Conservation (phyloP, 768 basidiomycete species). For the Mycena kentingensis region DNA sequence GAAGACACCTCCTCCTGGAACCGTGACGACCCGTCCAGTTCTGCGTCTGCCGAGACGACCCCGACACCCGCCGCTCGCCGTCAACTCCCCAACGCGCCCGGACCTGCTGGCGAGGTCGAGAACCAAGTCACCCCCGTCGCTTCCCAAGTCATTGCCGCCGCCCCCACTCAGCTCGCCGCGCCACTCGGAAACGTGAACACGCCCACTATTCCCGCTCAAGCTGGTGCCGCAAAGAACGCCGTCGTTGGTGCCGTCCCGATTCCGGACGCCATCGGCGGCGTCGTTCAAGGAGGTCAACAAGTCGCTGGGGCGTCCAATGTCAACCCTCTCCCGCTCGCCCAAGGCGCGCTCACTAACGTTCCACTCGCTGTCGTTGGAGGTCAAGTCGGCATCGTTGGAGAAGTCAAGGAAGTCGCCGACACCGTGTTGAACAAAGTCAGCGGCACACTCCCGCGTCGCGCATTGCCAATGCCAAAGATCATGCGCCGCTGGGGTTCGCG, state of each 20-base stretch:
- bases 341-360: not conserved
- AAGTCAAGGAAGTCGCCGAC: not conserved
- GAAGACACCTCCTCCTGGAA: not conserved
- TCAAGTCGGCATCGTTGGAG: not conserved
- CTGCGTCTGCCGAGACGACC: not conserved
- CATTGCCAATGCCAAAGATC: not conserved
- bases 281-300: no score
- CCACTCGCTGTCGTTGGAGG: not conserved
- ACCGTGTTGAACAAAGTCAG: not conserved
- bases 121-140: not conserved
- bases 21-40: not conserved
- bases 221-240: constrained; percentile 3
- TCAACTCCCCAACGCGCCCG: not conserved
- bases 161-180: not conserved
- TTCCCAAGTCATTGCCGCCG: not conserved
- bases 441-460: not conserved
- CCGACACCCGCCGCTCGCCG: not conserved
- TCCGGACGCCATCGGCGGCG: not conserved
- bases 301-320: no score
- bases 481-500: not conserved
- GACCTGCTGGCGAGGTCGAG: not conserved
- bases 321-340: no score
- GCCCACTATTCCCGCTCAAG: constrained; percentile 12
- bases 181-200: not conserved
- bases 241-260: not conserved